Base-by-base conservation (phyloP, 805 yeast species). In the Candida sakaeoensis region DNA sequence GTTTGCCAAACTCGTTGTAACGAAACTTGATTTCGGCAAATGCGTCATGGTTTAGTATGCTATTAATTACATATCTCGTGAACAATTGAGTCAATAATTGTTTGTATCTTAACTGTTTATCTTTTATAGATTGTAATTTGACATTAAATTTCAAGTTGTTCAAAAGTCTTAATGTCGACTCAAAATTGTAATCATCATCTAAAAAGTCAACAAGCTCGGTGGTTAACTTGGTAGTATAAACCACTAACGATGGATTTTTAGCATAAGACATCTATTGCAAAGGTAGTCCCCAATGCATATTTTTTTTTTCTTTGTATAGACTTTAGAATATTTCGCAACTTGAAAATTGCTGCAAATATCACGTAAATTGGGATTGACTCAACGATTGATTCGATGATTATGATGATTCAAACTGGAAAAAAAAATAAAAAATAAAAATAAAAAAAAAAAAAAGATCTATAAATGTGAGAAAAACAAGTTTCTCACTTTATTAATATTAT, bases 1-100 rank as follows among this genome's bases (percentile, higher is more conserved):
- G 90, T 48, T 84, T 85, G 1, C 93, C 91, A 48, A 51, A 71
- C 24, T 54, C 41, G 26, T 68, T 71, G 24, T 48, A 53, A 0
- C 43, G 41, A 33, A 74, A 60, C 8, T 43, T 37, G 54, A 58
- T 55, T 3, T 56, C 58, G 3, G 43, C 42, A 23, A 45, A 50
- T 12, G 24, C 10, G 1, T 8, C 27, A 5, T 40, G 43, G 0
- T 41, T 33, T 2, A 10, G 17, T 17, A 39, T 12, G 10, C 58
- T 47, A 33, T 72, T 63, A 2, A 78, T 60, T 1, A 74, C 61
- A 33, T 66, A 57, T 17, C 61, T 52, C 3, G 77, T 66, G 31
- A 82, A 58, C 3, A 82, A 47, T n/a, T 59, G 57, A 33, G 70
- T 70, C 3, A 74, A 57, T 18, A 83, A 53, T 2, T 70, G 63